These are phyloP conservation scores for Schwanniomyces yamadae DNA, from an alignment of 805 yeast genomes.

Conservation along the genomic window DNA sequence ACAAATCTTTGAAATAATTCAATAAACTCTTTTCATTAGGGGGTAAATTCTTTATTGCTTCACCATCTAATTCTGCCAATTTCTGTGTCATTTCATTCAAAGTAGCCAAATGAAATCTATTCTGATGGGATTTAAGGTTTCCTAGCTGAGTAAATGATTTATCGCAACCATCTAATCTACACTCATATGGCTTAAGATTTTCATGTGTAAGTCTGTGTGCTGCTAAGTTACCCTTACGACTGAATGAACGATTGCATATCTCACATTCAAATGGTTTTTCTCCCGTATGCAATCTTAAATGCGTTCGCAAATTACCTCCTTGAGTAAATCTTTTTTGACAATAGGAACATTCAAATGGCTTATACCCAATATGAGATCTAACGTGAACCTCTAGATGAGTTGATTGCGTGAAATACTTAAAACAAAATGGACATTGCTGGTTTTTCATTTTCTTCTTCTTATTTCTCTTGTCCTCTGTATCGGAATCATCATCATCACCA, in stretches of 20 bases:
- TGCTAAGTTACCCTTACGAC: constrained; percentile 88
- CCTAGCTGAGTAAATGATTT: constrained; percentile 91
- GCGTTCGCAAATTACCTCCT: constrained; percentile 87
- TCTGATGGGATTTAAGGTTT: constrained; percentile 91
- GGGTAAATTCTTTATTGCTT: constrained; percentile 49
- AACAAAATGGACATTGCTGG: constrained; percentile 75
- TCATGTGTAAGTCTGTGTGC: constrained; percentile 85
- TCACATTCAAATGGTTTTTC: constrained; percentile 87
- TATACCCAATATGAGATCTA: constrained; percentile 81
- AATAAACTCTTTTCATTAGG: constrained; percentile 65
- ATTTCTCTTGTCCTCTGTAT: constrained; percentile 12
- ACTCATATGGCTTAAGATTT: constrained; percentile 71
- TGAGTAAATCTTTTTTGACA: constrained; percentile 86
- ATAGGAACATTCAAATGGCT: constrained; percentile 76
- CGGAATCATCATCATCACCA: constrained; percentile 10
- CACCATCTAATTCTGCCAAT: constrained; percentile 59
- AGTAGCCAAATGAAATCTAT: constrained; percentile 77
- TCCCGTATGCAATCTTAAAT: constrained; percentile 83
- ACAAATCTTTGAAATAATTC: constrained; percentile 74
- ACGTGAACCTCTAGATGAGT: constrained; percentile 90
- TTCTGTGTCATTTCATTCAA: constrained; percentile 64
- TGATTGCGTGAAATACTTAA: constrained; percentile 79
- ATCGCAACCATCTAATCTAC: constrained; percentile 77
- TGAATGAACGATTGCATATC: constrained; percentile 71
- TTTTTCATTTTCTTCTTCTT: constrained; percentile 42